Evolutionary conservation across 75 land plant genomes (phyloP).

Genomic region (Azolla pinnata): DNA sequence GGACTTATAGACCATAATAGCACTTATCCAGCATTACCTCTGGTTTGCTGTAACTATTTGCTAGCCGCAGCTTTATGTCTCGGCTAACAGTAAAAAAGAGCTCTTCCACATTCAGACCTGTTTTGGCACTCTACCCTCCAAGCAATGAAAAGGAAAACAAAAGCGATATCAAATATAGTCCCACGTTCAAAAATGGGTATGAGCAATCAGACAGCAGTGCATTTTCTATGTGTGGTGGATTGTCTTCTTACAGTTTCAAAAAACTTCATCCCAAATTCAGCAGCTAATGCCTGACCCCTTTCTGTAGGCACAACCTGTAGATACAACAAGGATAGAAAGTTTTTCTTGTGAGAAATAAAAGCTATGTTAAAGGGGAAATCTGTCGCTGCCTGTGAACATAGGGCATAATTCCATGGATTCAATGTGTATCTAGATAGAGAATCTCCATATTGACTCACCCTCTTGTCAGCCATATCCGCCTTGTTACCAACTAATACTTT

Average conservation of each 20-base stretch:
- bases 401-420: too few relatives aligned
- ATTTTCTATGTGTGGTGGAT: too few relatives aligned
- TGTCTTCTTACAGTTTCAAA: slow-evolving; percentile 66
- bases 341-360: not conserved
- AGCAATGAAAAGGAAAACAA: too few relatives aligned
- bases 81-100: slow-evolving; percentile 49
- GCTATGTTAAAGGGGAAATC: not conserved
- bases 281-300: slow-evolving; percentile 48
- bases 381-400: not conserved
- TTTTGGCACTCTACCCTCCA: slow-evolving; percentile 64
- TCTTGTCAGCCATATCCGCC: slow-evolving; percentile 75
- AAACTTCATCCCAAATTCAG: slow-evolving; percentile 56
- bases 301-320: slow-evolving; percentile 48
- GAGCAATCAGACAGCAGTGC: too few relatives aligned
- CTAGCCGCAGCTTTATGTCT: slow-evolving; percentile 55
- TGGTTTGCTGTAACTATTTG: slow-evolving; percentile 48
- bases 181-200: too few relatives aligned
- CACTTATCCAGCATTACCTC: slow-evolving; percentile 42
- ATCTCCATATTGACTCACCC: slow-evolving; percentile 23
- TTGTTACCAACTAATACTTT: slow-evolving; percentile 67
- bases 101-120: slow-evolving; percentile 46
- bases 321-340: not conserved
- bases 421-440: not conserved
- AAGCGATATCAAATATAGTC: too few relatives aligned
- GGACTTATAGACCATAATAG: too few relatives aligned